phyloP scores from a whole-genome alignment of 805 yeast genomes.

The baker's yeast (Saccharomyces cerevisiae) region DNA sequence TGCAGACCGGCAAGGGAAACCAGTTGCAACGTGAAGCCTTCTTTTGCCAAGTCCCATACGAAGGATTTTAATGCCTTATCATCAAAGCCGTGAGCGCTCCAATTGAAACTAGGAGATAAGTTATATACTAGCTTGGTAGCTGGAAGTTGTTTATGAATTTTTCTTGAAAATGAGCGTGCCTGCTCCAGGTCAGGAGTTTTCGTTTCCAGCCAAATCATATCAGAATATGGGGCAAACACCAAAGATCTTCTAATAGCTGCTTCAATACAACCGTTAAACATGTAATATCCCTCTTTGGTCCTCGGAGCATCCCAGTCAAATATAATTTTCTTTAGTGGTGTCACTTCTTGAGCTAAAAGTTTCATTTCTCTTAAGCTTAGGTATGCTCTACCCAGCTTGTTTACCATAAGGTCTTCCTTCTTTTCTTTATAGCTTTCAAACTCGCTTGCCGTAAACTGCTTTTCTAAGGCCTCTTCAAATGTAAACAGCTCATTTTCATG shows the following conservation, averaged over 20 bases:
- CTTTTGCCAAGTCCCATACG: constrained; percentile 45
- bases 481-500: constrained; percentile 35
- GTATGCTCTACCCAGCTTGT: constrained; percentile 20
- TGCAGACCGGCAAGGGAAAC: constrained; percentile 57
- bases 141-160: constrained; percentile 41
- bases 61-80: constrained; percentile 40
- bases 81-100: constrained; percentile 49
- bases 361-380: constrained; percentile 19
- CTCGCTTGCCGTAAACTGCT: constrained; percentile 11
- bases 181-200: constrained; percentile 47
- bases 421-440: constrained; percentile 24
- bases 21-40: constrained; percentile 51
- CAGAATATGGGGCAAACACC: constrained; percentile 51
- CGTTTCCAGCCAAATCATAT: constrained; percentile 55
- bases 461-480: constrained; percentile 42
- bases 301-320: constrained; percentile 57
- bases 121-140: constrained; percentile 52
- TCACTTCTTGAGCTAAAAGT: constrained; percentile 18
- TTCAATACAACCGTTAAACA: constrained; percentile 42
- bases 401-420: constrained; percentile 10
- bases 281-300: constrained; percentile 50
- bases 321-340: constrained; percentile 30
- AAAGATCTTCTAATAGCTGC: constrained; percentile 48
- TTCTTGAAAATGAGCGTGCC: constrained; percentile 40
- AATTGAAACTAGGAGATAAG: constrained; percentile 52